Evolutionary conservation across 306 rosid genomes (phyloP).

Genomic region (Pterocarpus macrocarpus): DNA sequence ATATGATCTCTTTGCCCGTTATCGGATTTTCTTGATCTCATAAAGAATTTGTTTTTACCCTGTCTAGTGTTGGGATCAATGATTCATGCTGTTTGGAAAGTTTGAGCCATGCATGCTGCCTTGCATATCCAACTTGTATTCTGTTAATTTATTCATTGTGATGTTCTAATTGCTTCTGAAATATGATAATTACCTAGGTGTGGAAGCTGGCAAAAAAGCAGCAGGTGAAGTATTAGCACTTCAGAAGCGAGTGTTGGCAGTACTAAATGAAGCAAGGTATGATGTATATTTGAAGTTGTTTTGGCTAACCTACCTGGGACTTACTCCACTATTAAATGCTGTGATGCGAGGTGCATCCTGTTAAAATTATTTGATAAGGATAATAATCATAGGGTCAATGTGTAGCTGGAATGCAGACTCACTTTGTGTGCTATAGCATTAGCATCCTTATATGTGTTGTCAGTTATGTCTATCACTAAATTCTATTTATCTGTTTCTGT

Average conservation of each 20-base stretch:
- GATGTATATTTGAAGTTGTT: conserved; percentile 17
- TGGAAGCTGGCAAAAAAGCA: conserved; percentile 95
- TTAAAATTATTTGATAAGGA: no score
- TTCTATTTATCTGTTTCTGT: conserved; percentile 27
- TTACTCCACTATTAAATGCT: no score
- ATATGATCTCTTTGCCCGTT: conserved; percentile 27
- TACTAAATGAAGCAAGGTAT: conserved; percentile 90
- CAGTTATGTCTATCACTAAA: conserved; percentile 2
- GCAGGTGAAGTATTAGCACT: conserved; percentile 95
- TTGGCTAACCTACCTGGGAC: not conserved
- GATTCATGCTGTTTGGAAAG: not conserved
- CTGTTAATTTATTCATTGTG: not conserved
- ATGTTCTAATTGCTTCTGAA: conserved; percentile 17
- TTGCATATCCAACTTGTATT: not conserved
- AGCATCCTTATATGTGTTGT: not conserved
- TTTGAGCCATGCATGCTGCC: not conserved
- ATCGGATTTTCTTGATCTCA: conserved; percentile 11
- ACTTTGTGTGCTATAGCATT: not conserved
- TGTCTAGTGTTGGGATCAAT: conserved; percentile 13
- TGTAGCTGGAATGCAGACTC: not conserved
- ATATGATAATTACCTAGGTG: conserved; percentile 63
- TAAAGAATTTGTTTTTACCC: not conserved
- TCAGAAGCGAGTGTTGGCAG: conserved; percentile 89
- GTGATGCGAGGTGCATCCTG: no score
- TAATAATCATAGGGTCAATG: not conserved